Evolutionary conservation across 2,329 filamentous ascomycete species (phyloP), one percentile per base, ranked within the genome.

Genomic region (Fusarium sp.): DNA sequence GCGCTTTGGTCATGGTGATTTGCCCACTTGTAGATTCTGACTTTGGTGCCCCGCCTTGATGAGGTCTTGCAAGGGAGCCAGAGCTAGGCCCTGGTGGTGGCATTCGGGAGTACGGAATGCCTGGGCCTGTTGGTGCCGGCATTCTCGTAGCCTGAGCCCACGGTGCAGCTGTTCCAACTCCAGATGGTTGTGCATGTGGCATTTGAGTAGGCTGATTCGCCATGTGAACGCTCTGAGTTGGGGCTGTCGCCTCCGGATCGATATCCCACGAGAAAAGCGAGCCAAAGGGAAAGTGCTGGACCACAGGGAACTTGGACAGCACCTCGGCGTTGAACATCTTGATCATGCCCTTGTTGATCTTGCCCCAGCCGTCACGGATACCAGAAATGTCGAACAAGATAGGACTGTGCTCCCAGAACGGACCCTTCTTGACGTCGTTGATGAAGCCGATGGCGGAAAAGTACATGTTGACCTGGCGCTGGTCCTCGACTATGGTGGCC

Each of bases 281-380:
- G 30, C 94, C 94, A 76, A 97, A 96, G 4, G 89, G 90, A 76
- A 97, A 98, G 83, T 99, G 97, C 83, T 99, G 97, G n/a, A 99
- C 95, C 4, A 99, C 97, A 4, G 97, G 97, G 80, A 98, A 98
- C 83, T 99, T 99, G 43, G 94, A 94, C 16, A 99, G 87, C 4
- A 99, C 97, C 85, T 99, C 97, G 20, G 94, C 97, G 76, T 97
- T 95, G 85, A 96, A 99, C 97, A 99, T 99, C 84, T 98, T 99
- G 79, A 99, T 91, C 97, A 99, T 98, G 61, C 97, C 97, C 92
- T 95, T 95, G 84, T 99, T 98, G 80, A 99, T 98, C 86, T 99
- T 99, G 39, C 94, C 97, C 97, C 97, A 99, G n/a, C 97, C 94
- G 66, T 93, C 92, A 76, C 91, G 91, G 73, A 99, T 93, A 13